Evolutionary conservation across 805 yeast genomes (phyloP).

Genomic region (Teunomyces panamensis): DNA sequence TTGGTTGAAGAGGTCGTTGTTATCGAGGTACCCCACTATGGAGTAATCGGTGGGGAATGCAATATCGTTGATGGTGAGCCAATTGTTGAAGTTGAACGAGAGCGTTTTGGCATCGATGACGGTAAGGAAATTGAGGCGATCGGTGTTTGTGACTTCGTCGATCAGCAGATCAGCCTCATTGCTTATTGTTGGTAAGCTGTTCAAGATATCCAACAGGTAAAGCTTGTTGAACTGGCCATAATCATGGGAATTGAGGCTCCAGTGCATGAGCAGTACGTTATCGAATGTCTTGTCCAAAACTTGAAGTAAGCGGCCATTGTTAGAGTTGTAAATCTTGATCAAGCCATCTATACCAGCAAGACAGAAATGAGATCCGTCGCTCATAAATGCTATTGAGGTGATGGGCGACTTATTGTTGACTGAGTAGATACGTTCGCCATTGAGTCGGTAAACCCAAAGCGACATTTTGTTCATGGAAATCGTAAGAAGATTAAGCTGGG

Average conservation of each 20-base stretch:
- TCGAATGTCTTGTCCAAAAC: slow-evolving; percentile 16
- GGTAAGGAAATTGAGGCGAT: slow-evolving; percentile 22
- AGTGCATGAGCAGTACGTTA: slow-evolving; percentile 15
- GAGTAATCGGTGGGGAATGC: slow-evolving; percentile 14
- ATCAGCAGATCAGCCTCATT: slow-evolving; percentile 10
- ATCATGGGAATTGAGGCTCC: slow-evolving; percentile 10
- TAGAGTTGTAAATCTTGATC: slow-evolving; percentile 44
- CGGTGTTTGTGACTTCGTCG: slow-evolving; percentile 5
- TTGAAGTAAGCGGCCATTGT: slow-evolving; percentile 42
- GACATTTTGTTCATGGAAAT: slow-evolving; percentile 50
- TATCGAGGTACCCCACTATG: slow-evolving; percentile 16
- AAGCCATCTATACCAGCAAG: slow-evolving; percentile 43
- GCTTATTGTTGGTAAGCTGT: slow-evolving; percentile 37
- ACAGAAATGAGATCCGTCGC: slow-evolving; percentile 40
- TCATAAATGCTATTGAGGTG: slow-evolving; percentile 28
- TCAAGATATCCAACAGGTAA: slow-evolving; percentile 25
- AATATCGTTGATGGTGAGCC: slow-evolving; percentile 27
- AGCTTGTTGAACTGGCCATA: slow-evolving; percentile 17
- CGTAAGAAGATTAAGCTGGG: slow-evolving; percentile 52
- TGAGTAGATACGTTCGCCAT: slow-evolving; percentile 54
- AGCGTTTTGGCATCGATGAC: slow-evolving; percentile 20
- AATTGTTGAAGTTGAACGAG: slow-evolving; percentile 31
- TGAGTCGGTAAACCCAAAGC: slow-evolving; percentile 49
- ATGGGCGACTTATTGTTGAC: slow-evolving; percentile 35
- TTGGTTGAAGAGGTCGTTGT: slow-evolving; percentile 25